Evolutionary conservation across 768 basidiomycete species (phyloP), one percentile per base, ranked within the genome.

Genomic region (Boletus tomentosulus): DNA sequence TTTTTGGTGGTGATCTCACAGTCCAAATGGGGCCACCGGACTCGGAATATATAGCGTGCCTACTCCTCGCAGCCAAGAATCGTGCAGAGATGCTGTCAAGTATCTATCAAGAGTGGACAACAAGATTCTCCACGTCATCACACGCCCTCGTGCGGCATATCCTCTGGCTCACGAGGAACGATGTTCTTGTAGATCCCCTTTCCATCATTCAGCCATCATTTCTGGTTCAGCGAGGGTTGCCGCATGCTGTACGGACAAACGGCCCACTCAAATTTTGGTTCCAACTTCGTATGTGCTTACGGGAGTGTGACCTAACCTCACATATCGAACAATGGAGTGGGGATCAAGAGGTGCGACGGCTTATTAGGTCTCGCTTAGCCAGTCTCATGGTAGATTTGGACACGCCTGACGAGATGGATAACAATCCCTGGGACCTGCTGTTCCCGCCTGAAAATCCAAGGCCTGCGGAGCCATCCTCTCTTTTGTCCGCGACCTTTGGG

Each of bases 121-220:
- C 62, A 10, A 61, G 70, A 48, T 67, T 57, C 13, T 66, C 68
- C 4, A 57, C 63, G 6, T 65, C 66, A n/a, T 72, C 73, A 42
- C 72, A 68, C 49, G 60, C 63, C n/a, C 66, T 79, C 19, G 69
- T 86, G 22, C 70, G 72, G 46, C 70, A 73, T 41, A 76, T 87
- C 46, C 72, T 89, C 48, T 65, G 70, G 53, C 71, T 71, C 48
- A 83, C 84, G n/a, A 70, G 72, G 28, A 70, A 78, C 30, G 70
- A 76, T 24, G 64, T 80, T 3, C 70, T 82, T 28, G 75, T 89
- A 7, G 89, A 93, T 64, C 87, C 89, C 8, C 74, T 91, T 13
- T 92, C 92, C 22, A 83, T 88, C 31, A 89, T 84, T 30, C 89
- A 92, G 46, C 88, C 90, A 6, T 92, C 91, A 3, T 91, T 83